Evolutionary conservation across 2,329 filamentous ascomycete genomes (phyloP).

Genomic region (Colletotrichum tropicicola): DNA sequence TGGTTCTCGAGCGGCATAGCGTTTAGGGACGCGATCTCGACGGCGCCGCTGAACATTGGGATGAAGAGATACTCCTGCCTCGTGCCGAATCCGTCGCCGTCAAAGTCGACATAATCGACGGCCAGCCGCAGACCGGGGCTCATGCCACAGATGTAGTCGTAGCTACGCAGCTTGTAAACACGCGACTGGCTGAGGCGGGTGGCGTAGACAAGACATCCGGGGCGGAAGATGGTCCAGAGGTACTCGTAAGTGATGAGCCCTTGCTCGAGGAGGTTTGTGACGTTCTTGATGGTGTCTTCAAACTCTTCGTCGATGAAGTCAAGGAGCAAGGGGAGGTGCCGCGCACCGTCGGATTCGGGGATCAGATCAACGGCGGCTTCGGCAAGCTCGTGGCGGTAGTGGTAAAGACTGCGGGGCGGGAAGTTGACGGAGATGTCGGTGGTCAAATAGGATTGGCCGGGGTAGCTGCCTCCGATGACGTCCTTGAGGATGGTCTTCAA

Average conservation of each 20-base stretch:
- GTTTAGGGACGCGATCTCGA: slow-evolving; percentile 50
- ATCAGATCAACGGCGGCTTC: slow-evolving; percentile 31
- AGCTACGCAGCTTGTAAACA: slow-evolving; percentile 46
- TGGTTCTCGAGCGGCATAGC: slow-evolving; percentile 55
- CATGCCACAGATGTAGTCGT: slow-evolving; percentile 46
- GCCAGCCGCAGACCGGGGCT: slow-evolving; percentile 35
- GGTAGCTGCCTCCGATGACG: slow-evolving; percentile 34
- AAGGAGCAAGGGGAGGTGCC: slow-evolving; percentile 48
- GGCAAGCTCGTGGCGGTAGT: slow-evolving; percentile 37
- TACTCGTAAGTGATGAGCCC: slow-evolving; percentile 61
- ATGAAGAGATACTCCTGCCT: slow-evolving; percentile 44
- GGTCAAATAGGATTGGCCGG: slow-evolving; percentile 37
- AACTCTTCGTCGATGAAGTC: slow-evolving; percentile 59
- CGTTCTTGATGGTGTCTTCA: slow-evolving; percentile 55
- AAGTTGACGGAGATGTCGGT: slow-evolving; percentile 34
- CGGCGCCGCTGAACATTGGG: slow-evolving; percentile 50
- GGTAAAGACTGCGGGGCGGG: slow-evolving; percentile 36
- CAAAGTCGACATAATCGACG: slow-evolving; percentile 53
- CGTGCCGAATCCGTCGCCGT: slow-evolving; percentile 56
- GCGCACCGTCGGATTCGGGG: slow-evolving; percentile 34
- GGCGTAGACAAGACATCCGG: slow-evolving; percentile 51
- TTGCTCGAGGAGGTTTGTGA: slow-evolving; percentile 60
- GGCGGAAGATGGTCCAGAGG: slow-evolving; percentile 62
- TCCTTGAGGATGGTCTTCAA: slow-evolving; percentile 34
- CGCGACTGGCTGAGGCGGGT: slow-evolving; percentile 48